These are phyloP conservation scores for Xylariaceae sp. DNA, from an alignment of 2,329 filamentous ascomycete species.

Conservation along the genomic window DNA sequence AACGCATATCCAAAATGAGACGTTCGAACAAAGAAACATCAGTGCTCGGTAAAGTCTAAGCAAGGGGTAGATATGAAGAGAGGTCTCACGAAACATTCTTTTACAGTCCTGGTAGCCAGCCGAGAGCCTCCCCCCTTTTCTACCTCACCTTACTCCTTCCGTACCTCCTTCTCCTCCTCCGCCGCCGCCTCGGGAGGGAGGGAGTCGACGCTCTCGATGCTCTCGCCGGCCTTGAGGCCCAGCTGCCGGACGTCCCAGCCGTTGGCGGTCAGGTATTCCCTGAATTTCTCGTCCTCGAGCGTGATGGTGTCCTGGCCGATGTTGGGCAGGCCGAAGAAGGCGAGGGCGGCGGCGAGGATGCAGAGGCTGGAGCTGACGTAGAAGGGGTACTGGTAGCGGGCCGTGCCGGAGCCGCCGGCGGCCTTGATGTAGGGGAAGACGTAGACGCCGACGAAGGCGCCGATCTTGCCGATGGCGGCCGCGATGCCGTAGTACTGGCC, in stretches of 20 bases:
- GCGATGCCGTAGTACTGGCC: constrained; percentile 68
- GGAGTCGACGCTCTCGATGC: constrained; percentile 28
- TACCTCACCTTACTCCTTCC: constrained; percentile 6
- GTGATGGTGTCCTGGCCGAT: constrained; percentile 84
- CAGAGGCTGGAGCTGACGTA: constrained; percentile 77
- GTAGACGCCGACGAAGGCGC: constrained; percentile 80
- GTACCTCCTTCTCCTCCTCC: constrained; percentile 9
- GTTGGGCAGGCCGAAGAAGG: constrained; percentile 63
- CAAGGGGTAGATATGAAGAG: constrained; percentile 26
- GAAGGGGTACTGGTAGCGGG: constrained; percentile 78
- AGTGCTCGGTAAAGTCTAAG: too few species aligned
- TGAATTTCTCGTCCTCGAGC: constrained; percentile 69
- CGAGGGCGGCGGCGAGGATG: constrained; percentile 64
- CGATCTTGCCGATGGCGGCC: constrained; percentile 68
- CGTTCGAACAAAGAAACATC: too few species aligned
- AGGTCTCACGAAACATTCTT: constrained; percentile 20
- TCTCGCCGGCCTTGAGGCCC: constrained; percentile 37
- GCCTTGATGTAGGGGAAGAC: constrained; percentile 70
- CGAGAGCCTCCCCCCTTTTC: not conserved
- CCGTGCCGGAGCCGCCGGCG: constrained; percentile 49
- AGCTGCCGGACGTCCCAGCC: constrained; percentile 67
- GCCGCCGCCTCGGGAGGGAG: constrained; percentile 1
- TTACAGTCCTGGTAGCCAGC: not conserved
- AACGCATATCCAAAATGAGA: too few species aligned
- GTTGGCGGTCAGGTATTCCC: constrained; percentile 63